Percentiles rank a stretch among this genome's conserved stretches.
These are phyloP conservation scores for Hypoxylon fragiforme DNA, from an alignment of 495 filamentous ascomycete genomes.

Conservation along the genomic window DNA sequence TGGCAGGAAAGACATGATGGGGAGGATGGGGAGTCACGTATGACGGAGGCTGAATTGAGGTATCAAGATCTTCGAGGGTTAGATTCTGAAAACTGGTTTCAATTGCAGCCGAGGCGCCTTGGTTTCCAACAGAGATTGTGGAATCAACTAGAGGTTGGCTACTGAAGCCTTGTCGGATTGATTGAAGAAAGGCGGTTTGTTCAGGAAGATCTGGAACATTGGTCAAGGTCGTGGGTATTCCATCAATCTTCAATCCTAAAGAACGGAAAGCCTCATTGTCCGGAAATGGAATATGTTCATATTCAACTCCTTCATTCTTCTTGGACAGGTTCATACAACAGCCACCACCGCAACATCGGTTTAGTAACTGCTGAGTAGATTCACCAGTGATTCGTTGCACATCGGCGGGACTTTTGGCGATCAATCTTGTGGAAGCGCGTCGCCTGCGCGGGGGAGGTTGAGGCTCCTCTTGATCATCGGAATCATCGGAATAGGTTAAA, in stretches of 20 bases:
- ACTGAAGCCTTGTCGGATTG: constrained; percentile 42
- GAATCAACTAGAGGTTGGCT: constrained; percentile 46
- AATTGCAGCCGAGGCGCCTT: constrained; percentile 4
- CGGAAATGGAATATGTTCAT: constrained; percentile 65
- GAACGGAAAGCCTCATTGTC: constrained; percentile 83
- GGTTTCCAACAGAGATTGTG: constrained; percentile 34
- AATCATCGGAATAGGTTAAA: constrained; percentile 54
- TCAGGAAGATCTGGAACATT: constrained; percentile 70
- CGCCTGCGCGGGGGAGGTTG: constrained; percentile 50
- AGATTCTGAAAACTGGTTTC: constrained; percentile 37
- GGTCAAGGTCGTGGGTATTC: constrained; percentile 72
- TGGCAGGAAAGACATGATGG: constrained; percentile 85
- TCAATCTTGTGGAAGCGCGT: constrained; percentile 78
- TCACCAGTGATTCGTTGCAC: constrained; percentile 70
- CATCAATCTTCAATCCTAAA: constrained; percentile 73
- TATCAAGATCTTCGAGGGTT: constrained; percentile 46
- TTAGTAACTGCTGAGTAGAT: constrained; percentile 61
- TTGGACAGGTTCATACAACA: constrained; percentile 76
- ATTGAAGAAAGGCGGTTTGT: constrained; percentile 69
- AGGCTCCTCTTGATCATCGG: constrained; percentile 47
- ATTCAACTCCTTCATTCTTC: constrained; percentile 55
- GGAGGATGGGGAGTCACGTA: constrained; percentile 97
- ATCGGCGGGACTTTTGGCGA: constrained; percentile 74
- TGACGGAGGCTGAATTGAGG: constrained; percentile 69
- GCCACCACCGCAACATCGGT: constrained; percentile 89